These are phyloP conservation scores for Sporothrix phasma DNA, from an alignment of 2,329 filamentous ascomycete species.

Conservation along the genomic window DNA sequence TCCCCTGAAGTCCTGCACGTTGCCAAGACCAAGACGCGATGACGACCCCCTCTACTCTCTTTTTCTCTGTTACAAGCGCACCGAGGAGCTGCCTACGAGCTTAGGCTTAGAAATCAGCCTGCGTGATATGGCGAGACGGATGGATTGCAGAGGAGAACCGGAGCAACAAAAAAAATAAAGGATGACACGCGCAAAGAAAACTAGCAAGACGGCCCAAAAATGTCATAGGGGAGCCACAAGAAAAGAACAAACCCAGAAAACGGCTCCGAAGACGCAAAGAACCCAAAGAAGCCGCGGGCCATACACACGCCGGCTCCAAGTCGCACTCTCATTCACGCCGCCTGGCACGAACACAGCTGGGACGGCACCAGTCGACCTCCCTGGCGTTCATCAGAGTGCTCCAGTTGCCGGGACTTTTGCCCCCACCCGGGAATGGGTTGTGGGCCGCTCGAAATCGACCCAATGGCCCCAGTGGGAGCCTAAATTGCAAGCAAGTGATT, in stretches of 20 bases:
- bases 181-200: too few species aligned
- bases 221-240: too few species aligned
- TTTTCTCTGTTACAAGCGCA: too few species aligned
- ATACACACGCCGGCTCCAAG: neutral
- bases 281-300: neutral
- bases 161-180: too few species aligned
- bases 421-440: neutral
- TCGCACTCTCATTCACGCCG: neutral
- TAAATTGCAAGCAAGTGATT: neutral
- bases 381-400: neutral
- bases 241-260: neutral
- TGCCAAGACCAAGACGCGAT: neutral
- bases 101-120: too few species aligned
- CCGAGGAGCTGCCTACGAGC: too few species aligned
- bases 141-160: too few species aligned
- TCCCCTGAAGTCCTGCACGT: too few species aligned
- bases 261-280: neutral
- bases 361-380: neutral
- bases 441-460: neutral
- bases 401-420: slow-evolving; percentile 8
- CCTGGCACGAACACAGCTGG: neutral
- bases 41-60: neutral
- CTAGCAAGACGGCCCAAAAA: too few species aligned
- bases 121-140: too few species aligned
- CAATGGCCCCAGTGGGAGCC: neutral